Base-by-base conservation (phyloP, 768 basidiomycete species). In the Tulasnella sp. region DNA sequence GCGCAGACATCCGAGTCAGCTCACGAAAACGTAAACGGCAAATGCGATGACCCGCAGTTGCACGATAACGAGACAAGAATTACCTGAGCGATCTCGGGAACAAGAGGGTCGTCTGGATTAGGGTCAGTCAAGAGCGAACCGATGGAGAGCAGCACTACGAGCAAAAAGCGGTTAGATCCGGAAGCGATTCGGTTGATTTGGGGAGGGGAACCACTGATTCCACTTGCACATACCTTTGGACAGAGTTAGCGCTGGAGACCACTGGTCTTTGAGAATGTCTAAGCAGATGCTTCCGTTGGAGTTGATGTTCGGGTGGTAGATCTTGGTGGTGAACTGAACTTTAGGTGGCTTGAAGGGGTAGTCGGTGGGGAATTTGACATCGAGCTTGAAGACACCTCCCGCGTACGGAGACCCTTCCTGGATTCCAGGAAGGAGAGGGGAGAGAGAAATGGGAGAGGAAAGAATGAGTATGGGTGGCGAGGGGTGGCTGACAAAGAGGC, bases 331-430 rank as follows among this genome's bases (percentile, higher is more conserved):
- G 62, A 68, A 68, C 96, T 97, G 87, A 87, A 99, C 95, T 91
- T 99, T 99, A 87, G 97, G 97, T 62, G 98, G 97, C 88, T 98
- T 98, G 92, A 99, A 99, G 31, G 97, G 97, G 88, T 99, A 99
- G 86, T 99, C 97, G 86, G 93, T 94, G 74, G 95, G 95, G 90
- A 96, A 96, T 62, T 89, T 91, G 85, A 97, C 96, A 73, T 92
- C 92, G 72, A 97, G 91, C 93, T 98, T 98, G 89, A 99, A 99
- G 78, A 99, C 97, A 85, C 97, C 97, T 84, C 97, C 97, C 42
- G 97, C 91, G 85, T 99, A 99, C 40, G 97, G 97, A 83, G 96
- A 98, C 85, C 99, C 97, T 83, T 94, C 92, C 97, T 98, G 16
- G 62, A 68, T 31, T 27, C 6, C 27, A 19, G 18, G 16, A 36